Conservation (phyloP, 2,329 filamentous ascomycete genomes). For the Cladophialophora chaetospira region DNA sequence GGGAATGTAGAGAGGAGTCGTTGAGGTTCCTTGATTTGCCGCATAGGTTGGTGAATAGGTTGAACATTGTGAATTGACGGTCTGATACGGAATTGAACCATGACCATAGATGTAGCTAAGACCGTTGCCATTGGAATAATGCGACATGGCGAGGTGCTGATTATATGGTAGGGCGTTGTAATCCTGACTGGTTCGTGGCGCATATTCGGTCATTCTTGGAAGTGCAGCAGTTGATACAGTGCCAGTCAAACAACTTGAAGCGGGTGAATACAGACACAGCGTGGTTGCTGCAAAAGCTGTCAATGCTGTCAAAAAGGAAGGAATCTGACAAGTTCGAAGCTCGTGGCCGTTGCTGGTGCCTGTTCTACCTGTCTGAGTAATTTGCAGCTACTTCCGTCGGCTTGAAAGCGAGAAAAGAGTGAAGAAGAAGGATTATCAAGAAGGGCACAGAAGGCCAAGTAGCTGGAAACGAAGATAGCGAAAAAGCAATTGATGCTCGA, state of each 20-base stretch:
- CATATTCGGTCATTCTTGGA: slow-evolving; percentile 43
- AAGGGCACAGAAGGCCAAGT: neutral
- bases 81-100: slow-evolving; percentile 33
- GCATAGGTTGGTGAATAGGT: slow-evolving; percentile 43
- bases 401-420: neutral
- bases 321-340: slow-evolving; percentile 23
- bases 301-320: slow-evolving; percentile 25
- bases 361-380: neutral
- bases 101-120: slow-evolving; percentile 34
- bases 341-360: slow-evolving; percentile 2
- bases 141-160: slow-evolving; percentile 33
- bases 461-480: neutral
- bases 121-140: slow-evolving; percentile 35
- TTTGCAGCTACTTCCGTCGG: neutral
- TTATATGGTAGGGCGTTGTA: slow-evolving; percentile 33
- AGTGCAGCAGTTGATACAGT: slow-evolving; percentile 21
- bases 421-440: neutral
- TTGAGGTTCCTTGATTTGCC: slow-evolving; percentile 38
- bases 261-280: slow-evolving; percentile 22
- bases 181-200: slow-evolving; percentile 42
- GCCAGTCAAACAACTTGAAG: slow-evolving; percentile 23
- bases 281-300: slow-evolving; percentile 17
- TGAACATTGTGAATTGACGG: slow-evolving; percentile 38
- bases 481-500: neutral
- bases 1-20: slow-evolving; percentile 39